Evolutionary conservation across 768 basidiomycete species (phyloP).

Genomic region (Chalciporus chontae): DNA sequence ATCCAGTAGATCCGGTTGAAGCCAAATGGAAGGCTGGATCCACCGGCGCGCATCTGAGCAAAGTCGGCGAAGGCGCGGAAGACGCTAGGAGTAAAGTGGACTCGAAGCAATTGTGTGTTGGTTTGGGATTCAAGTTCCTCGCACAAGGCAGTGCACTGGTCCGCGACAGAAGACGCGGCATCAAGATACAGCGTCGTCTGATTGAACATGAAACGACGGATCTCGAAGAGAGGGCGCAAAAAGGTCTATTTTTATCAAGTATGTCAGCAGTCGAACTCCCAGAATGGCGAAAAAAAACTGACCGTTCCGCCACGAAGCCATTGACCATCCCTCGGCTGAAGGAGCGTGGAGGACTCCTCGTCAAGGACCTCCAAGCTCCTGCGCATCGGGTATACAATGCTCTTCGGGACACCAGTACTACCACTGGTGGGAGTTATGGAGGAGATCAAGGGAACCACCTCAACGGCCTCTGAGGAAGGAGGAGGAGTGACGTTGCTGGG

Average conservation of each 20-base stretch:
- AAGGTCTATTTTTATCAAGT: slow-evolving; percentile 12
- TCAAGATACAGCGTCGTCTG: slow-evolving; percentile 31
- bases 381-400: slow-evolving; percentile 31
- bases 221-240: slow-evolving; percentile 30
- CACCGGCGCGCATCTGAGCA: slow-evolving; percentile 19
- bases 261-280: no score
- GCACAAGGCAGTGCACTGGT: slow-evolving; percentile 23
- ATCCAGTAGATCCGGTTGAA: slow-evolving; percentile 31
- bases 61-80: slow-evolving; percentile 30
- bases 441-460: slow-evolving; percentile 22
- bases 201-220: slow-evolving; percentile 32
- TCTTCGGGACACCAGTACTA: slow-evolving; percentile 31
- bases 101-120: slow-evolving; percentile 23
- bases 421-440: slow-evolving; percentile 29
- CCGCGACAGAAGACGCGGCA: slow-evolving; percentile 24
- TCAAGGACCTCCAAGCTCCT: slow-evolving; percentile 21
- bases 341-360: slow-evolving; percentile 28
- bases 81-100: slow-evolving; percentile 29
- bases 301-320: slow-evolving; percentile 31
- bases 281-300: no score
- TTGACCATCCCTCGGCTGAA: slow-evolving; percentile 27
- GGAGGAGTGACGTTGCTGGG: slow-evolving; percentile 13
- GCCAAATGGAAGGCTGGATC: slow-evolving; percentile 14
- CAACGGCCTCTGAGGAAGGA: slow-evolving; percentile 16
- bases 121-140: slow-evolving; percentile 23